phyloP scores from a whole-genome alignment of 148 eudicot species.

The Arbutus unedo region DNA sequence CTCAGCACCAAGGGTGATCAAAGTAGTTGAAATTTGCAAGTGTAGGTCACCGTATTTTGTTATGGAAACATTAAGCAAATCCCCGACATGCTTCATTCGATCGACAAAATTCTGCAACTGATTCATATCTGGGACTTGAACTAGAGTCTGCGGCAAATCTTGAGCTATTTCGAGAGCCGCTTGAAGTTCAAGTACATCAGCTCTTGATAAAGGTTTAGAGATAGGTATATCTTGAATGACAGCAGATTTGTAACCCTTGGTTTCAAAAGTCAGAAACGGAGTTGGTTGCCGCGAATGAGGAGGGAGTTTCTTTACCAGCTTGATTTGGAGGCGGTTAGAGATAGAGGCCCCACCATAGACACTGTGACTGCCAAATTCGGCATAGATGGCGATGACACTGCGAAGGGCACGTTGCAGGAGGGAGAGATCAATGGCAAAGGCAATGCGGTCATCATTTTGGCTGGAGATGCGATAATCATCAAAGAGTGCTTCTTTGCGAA shows the following conservation, averaged over 20 bases:
- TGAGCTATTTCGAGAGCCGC: slow-evolving; percentile 68
- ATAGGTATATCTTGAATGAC: slow-evolving; percentile 91
- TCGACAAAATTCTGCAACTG: slow-evolving; percentile 65
- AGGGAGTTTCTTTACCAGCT: slow-evolving; percentile 82
- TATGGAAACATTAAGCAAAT: slow-evolving; percentile 56
- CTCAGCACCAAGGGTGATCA: slow-evolving; percentile 81
- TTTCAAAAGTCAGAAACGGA: slow-evolving; percentile 81
- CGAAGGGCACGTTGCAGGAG: slow-evolving; percentile 87
- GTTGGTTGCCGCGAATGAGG: slow-evolving; percentile 59
- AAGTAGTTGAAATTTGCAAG: slow-evolving; percentile 63
- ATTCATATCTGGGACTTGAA: slow-evolving; percentile 63
- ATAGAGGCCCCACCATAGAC: slow-evolving; percentile 18
- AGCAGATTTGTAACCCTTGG: slow-evolving; percentile 77
- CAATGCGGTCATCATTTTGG: slow-evolving; percentile 74
- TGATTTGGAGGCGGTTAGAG: slow-evolving; percentile 57
- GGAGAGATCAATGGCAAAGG: slow-evolving; percentile 72
- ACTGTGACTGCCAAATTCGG: slow-evolving; percentile 25
- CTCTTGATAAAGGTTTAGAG: slow-evolving; percentile 82
- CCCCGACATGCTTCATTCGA: slow-evolving; percentile 88
- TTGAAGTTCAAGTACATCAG: slow-evolving; percentile 69
- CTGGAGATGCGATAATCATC: slow-evolving; percentile 74
- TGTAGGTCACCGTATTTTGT: slow-evolving; percentile 64
- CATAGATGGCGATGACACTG: slow-evolving; percentile 57
- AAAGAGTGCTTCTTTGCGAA: slow-evolving; percentile 62
- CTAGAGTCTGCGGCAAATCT: slow-evolving; percentile 65